These are phyloP conservation scores for Clitopilus passeckerianus DNA, from an alignment of 768 basidiomycete genomes.

Conservation along the genomic window DNA sequence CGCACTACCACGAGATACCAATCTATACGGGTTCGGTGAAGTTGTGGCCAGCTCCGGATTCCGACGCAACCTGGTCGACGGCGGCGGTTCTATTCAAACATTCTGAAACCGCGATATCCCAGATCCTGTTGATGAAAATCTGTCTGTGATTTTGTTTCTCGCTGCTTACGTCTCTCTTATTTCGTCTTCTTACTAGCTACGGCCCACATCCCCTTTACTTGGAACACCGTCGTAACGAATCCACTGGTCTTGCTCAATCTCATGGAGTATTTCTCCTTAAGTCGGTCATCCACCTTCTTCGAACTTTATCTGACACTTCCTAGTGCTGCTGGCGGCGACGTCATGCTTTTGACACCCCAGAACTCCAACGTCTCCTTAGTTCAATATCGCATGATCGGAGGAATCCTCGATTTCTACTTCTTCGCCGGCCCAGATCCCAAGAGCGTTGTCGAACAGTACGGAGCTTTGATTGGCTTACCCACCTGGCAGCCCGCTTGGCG, in stretches of 20 bases:
- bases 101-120: slow-evolving; percentile 60
- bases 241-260: slow-evolving; percentile 45
- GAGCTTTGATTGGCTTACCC: slow-evolving; percentile 57
- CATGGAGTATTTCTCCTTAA: slow-evolving; percentile 77
- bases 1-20: slow-evolving; percentile 58
- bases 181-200: slow-evolving; percentile 35
- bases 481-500: slow-evolving; percentile 73
- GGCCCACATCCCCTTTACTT: slow-evolving; percentile 69
- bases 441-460: slow-evolving; percentile 69
- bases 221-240: slow-evolving; percentile 62
- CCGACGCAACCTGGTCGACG: slow-evolving; percentile 50
- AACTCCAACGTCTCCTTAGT: slow-evolving; percentile 53
- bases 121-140: slow-evolving; percentile 66
- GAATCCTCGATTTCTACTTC: slow-evolving; percentile 76
- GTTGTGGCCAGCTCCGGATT: slow-evolving; percentile 66
- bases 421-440: slow-evolving; percentile 56
- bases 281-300: slow-evolving; percentile 22
- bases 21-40: slow-evolving; percentile 79
- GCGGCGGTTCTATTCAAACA: slow-evolving; percentile 61
- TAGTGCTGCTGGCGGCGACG: slow-evolving; percentile 67
- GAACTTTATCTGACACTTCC: not conserved
- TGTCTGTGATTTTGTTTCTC: slow-evolving; percentile 32
- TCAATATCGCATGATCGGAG: slow-evolving; percentile 71
- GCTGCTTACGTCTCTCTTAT: not conserved
- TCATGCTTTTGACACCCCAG: slow-evolving; percentile 58